Evolutionary conservation across 192 early-diverging fungal genomes (phyloP).

Genomic region (Coemansia sp.): DNA sequence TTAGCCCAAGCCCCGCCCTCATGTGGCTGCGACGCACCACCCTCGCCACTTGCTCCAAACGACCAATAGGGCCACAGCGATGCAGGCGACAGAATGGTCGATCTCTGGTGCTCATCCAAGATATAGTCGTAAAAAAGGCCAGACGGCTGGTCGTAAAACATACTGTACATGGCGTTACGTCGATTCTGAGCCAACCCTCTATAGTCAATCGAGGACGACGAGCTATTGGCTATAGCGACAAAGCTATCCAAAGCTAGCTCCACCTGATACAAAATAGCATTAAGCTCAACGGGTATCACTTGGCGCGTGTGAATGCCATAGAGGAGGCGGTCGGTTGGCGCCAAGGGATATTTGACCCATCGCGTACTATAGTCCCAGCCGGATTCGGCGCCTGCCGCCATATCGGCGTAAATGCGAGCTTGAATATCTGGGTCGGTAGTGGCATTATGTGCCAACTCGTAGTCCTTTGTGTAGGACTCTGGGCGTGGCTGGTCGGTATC

Average conservation of each 20-base stretch:
- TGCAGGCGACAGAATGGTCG: conserved; percentile 49
- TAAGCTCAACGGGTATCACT: conserved; percentile 69
- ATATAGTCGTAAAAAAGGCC: conserved; percentile 60
- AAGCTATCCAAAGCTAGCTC: conserved; percentile 23
- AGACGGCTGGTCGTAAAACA: conserved; percentile 56
- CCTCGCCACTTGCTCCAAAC: conserved; percentile 20
- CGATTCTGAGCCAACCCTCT: conserved; percentile 32
- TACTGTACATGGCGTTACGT: conserved; percentile 48
- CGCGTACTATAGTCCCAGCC: conserved; percentile 72
- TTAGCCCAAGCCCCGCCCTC: conserved; percentile 10
- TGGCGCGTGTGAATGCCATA: conserved; percentile 55
- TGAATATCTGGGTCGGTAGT: conserved; percentile 14
- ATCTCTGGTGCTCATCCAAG: conserved; percentile 31
- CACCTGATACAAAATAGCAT: conserved; percentile 62
- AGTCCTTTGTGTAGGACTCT: conserved; percentile 65
- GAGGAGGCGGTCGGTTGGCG: conserved; percentile 34
- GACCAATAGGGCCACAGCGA: conserved; percentile 67
- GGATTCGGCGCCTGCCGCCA: conserved; percentile 68
- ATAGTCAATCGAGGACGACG: conserved; percentile 4
- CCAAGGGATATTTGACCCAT: conserved; percentile 53
- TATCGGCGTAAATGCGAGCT: conserved; percentile 57
- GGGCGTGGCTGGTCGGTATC: conserved; percentile 60
- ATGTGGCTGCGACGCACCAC: not conserved
- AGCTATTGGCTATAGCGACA: not conserved
- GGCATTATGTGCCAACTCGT: conserved; percentile 51